These are phyloP conservation scores for Umbelopsis sp. DNA, from an alignment of 192 early-diverging fungal genomes.

Conservation along the genomic window DNA sequence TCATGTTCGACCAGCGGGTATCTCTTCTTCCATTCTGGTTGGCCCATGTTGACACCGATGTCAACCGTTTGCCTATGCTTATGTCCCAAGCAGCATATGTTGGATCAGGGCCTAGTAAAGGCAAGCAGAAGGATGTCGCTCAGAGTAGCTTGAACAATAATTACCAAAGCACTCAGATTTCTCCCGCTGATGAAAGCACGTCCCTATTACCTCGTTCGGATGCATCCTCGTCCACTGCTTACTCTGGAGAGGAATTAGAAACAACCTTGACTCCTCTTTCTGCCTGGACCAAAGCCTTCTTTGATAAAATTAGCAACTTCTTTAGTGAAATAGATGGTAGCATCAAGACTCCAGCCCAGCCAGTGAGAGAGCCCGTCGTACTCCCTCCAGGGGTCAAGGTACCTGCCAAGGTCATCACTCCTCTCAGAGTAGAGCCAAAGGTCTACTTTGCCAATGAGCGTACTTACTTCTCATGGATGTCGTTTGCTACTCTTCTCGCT, in stretches of 20 bases:
- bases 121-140: slow-evolving; percentile 4
- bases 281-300: not conserved
- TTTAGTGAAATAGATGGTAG: not conserved
- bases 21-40: slow-evolving; percentile 69
- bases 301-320: not conserved
- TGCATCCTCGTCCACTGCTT: not conserved
- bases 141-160: not conserved
- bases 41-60: slow-evolving; percentile 35
- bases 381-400: slow-evolving; percentile 38
- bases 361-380: slow-evolving; percentile 20
- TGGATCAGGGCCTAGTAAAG: no score
- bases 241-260: not conserved
- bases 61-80: slow-evolving; percentile 27
- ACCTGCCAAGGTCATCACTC: slow-evolving; percentile 49
- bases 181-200: slow-evolving; percentile 12
- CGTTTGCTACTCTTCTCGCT: slow-evolving; percentile 71
- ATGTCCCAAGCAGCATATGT: slow-evolving; percentile 25
- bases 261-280: not conserved
- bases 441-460: slow-evolving; percentile 88
- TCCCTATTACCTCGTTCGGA: slow-evolving; percentile 4
- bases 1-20: slow-evolving; percentile 63
- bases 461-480: slow-evolving; percentile 83
- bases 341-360: not conserved
- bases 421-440: slow-evolving; percentile 81
- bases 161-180: not conserved